phyloP scores from a whole-genome alignment of 2,329 filamentous ascomycete species.

The Alternaria arbusti region DNA sequence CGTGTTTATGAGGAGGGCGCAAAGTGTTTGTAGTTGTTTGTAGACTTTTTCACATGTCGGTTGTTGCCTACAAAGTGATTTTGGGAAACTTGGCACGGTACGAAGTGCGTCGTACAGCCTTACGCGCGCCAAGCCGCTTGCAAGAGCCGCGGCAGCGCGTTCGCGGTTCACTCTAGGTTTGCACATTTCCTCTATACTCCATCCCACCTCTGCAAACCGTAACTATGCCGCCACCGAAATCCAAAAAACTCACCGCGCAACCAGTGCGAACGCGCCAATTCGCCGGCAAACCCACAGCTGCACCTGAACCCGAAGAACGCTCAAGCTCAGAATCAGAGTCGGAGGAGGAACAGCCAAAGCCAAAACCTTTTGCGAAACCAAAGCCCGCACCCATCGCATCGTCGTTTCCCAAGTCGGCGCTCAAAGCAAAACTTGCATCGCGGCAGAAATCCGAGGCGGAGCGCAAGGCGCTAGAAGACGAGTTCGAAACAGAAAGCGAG shows the following conservation, averaged over 20 bases:
- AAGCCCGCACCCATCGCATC: conserved; percentile 52
- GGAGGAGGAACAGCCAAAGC: conserved; percentile 58
- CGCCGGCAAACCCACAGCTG: conserved; percentile 75
- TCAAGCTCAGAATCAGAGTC: conserved; percentile 56
- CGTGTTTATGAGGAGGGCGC: background rate
- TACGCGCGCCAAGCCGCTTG: conserved; percentile 16
- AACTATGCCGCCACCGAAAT: conserved; percentile 60
- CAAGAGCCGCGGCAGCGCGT: conserved; percentile 10
- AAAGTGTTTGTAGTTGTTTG: background rate
- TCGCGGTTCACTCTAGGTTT: background rate
- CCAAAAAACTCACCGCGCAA: conserved; percentile 91
- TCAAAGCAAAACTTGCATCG: conserved; percentile 52
- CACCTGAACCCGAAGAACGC: conserved; percentile 42
- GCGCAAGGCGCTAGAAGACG: conserved; percentile 55
- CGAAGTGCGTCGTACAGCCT: background rate
- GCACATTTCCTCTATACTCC: background rate
- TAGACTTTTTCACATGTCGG: background rate
- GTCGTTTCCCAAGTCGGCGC: conserved; percentile 55
- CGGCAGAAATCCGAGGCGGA: conserved; percentile 40
- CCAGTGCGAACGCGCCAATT: conserved; percentile 80
- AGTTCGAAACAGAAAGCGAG: conserved; percentile 65
- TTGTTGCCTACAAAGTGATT: background rate
- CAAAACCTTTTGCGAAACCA: conserved; percentile 41
- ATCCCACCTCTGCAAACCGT: background rate
- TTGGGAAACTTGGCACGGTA: background rate